phyloP scores from a whole-genome alignment of 345 rosid species.

The Fremontodendron californicum region DNA sequence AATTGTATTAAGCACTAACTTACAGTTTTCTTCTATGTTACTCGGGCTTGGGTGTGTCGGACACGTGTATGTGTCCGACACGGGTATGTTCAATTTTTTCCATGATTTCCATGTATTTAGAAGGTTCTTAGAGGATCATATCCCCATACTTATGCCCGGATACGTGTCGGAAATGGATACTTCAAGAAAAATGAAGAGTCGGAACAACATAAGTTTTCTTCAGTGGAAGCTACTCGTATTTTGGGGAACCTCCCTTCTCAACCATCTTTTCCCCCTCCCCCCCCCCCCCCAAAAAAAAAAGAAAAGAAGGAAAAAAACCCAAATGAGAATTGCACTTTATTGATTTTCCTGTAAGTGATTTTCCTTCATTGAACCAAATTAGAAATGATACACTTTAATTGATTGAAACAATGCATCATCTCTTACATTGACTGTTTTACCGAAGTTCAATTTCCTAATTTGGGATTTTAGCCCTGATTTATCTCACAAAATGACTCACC shows the following conservation, averaged over 20 bases:
- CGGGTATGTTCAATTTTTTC: too few relatives aligned
- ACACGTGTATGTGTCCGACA: too few relatives aligned
- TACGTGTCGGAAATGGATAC: too few relatives aligned
- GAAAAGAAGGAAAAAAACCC: too few relatives aligned
- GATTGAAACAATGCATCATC: not conserved
- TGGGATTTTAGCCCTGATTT: not conserved
- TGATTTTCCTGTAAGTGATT: not conserved
- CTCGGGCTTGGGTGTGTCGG: too few relatives aligned
- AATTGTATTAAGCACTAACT: not conserved
- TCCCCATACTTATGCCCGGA: too few relatives aligned
- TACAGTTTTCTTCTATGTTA: not conserved
- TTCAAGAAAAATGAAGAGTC: too few relatives aligned
- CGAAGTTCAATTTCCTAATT: not conserved
- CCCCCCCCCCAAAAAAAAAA: too few relatives aligned
- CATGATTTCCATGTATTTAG: too few relatives aligned
- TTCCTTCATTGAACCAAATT: not conserved
- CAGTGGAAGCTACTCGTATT: not conserved
- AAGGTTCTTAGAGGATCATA: too few relatives aligned
- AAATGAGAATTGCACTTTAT: too few relatives aligned
- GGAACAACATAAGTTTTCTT: not conserved
- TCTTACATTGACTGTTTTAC: not conserved
- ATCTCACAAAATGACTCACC: not conserved
- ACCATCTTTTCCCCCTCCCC: too few relatives aligned
- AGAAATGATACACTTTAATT: not conserved
- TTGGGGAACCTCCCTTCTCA: not conserved